Conservation (phyloP, 805 yeast species). For the Lachancea nothofagi region DNA sequence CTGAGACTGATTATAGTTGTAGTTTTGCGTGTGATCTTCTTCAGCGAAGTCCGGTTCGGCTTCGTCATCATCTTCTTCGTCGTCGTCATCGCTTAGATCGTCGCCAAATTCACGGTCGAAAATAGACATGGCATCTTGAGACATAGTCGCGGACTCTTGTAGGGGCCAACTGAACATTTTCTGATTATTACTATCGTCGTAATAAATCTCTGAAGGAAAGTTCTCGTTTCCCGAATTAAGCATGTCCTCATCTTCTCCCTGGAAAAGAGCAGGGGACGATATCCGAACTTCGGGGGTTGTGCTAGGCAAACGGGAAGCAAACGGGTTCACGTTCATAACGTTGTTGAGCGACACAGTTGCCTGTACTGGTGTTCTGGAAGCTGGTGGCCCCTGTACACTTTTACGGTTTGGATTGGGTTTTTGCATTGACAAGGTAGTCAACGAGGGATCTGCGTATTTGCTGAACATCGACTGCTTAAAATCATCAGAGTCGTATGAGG, state of each 20-base stretch:
- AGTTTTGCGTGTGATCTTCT: not conserved
- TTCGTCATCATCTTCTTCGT: constrained; percentile 17
- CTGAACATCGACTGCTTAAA: constrained; percentile 18
- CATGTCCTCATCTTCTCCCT: constrained; percentile 12
- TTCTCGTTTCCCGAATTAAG: constrained; percentile 6
- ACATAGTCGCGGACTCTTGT: constrained; percentile 21
- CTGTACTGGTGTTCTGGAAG: constrained; percentile 16
- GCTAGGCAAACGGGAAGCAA: constrained; percentile 10
- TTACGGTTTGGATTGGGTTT: constrained; percentile 3
- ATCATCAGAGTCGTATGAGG: constrained; percentile 1
- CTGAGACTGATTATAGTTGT: not conserved
- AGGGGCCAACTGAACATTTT: constrained; percentile 22
- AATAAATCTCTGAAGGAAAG: constrained; percentile 18
- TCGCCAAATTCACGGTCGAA: constrained; percentile 31
- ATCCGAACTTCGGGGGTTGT: constrained; percentile 5
- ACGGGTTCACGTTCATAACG: constrained; percentile 20
- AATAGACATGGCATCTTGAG: constrained; percentile 27
- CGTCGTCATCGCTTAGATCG: constrained; percentile 26
- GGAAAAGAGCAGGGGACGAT: constrained; percentile 7
- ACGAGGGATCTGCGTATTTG: constrained; percentile 32
- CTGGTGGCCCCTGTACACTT: constrained; percentile 3
- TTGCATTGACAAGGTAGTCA: constrained; percentile 27
- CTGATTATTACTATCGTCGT: constrained; percentile 12
- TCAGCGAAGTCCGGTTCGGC: not conserved
- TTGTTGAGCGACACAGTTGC: constrained; percentile 26